Evolutionary conservation across 2,329 filamentous ascomycete genomes (phyloP).

Genomic region (Corynespora cassiicola): DNA sequence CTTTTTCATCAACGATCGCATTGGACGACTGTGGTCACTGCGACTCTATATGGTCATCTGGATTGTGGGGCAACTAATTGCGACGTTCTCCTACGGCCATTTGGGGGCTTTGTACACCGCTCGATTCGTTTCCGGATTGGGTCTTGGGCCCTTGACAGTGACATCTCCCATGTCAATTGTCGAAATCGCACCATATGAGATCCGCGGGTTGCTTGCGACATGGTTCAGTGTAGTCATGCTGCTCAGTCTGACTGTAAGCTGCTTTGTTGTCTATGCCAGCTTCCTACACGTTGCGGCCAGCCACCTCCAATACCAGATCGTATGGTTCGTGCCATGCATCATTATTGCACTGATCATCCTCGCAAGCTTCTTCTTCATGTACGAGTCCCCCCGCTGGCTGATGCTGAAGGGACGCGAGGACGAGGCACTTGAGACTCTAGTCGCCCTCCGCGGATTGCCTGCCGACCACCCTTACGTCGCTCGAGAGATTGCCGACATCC

Average conservation of each 20-base stretch:
- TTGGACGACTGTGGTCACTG: constrained; percentile 50
- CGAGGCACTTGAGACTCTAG: constrained; percentile 33
- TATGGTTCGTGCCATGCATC: constrained; percentile 38
- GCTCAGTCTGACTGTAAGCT: constrained; percentile 37
- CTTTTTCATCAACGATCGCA: constrained; percentile 49
- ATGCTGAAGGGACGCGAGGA: constrained; percentile 32
- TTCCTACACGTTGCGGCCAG: constrained; percentile 35
- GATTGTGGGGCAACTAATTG: constrained; percentile 44
- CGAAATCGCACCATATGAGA: constrained; percentile 49
- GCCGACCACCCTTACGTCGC: constrained; percentile 10
- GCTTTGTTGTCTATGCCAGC: constrained; percentile 46
- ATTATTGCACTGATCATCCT: constrained; percentile 33
- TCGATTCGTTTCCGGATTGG: constrained; percentile 47
- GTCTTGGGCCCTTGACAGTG: constrained; percentile 49
- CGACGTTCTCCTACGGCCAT: constrained; percentile 27
- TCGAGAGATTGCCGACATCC: constrained; percentile 11
- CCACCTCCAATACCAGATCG: constrained; percentile 42
- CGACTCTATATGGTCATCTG: constrained; percentile 47
- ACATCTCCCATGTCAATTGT: constrained; percentile 47
- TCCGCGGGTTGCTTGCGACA: constrained; percentile 46
- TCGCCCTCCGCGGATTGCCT: constrained; percentile 31
- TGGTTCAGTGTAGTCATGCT: constrained; percentile 51
- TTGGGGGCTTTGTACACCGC: constrained; percentile 42
- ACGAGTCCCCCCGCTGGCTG: constrained; percentile 47
- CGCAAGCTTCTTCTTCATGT: constrained; percentile 35